Base-by-base conservation (phyloP, 176 grass and related monocot species). In the Oryza meridionalis region DNA sequence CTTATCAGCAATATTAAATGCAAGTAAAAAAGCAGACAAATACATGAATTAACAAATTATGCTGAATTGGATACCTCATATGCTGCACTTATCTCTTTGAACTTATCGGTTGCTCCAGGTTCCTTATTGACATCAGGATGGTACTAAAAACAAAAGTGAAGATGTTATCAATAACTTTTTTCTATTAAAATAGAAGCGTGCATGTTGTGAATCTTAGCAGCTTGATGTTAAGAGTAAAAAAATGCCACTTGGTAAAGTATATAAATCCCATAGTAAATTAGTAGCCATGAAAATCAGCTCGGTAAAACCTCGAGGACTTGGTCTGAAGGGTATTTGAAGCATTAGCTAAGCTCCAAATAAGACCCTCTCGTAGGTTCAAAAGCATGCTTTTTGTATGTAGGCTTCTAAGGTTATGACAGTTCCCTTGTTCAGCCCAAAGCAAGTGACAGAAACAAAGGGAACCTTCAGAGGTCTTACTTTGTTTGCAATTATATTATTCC, bases 111-210 rank as follows among this genome's bases (percentile, higher is more conserved):
- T 72, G 96, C 91, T 79, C 96, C 96, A 88, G 96, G 87, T 71
- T 98, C 79, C 66, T 98, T 98, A 76, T 95, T 98, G 26, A 98
- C 96, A 84, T 98, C 96, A 92, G 96, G 96, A 66, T 98, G 96
- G 81, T 94, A 98, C 96, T 98, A 73, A 67, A 92, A 71, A 78
- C 59, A 53, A 53, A 72, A n/a, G 44, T 6, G 85, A 75, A 10
- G 24, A 67, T 26, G 10, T 58, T 73, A 9, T 75, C 80, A 75
- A 25, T 27, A 17, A 77, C 17, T 19, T 33, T 81, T 64, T 62
- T 13, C 44, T 2, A 68, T 32, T 50, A n/a, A 37, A 43, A 81
- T 21, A 14, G 2, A 58, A 50, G 45, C 19, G 6, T 46, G 67
- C n/a, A 19, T 80, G 58, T 4, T 62, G 58, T 68, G 75, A 78